Evolutionary conservation across 106 monocot genomes (phyloP).

Genomic region (Xerophyta viscosa): DNA sequence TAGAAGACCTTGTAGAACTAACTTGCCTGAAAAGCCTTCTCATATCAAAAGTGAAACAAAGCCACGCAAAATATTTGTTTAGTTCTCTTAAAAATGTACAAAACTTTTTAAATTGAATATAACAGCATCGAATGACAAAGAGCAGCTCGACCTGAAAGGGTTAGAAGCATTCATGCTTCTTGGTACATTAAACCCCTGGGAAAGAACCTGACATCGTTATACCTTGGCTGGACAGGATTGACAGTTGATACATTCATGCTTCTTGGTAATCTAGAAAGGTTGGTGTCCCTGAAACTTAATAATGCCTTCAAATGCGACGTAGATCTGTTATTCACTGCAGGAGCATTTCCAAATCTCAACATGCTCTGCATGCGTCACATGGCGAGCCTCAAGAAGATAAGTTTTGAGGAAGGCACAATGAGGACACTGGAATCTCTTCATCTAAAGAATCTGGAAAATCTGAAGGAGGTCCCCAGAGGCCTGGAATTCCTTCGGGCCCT

Average conservation of each 20-base stretch:
- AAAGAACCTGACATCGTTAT: neutral
- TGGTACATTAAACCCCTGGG: too few species aligned
- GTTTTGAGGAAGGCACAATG: neutral
- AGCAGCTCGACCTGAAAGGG: neutral
- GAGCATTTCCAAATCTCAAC: conserved; percentile 9
- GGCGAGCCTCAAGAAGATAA: neutral
- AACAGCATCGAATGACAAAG: neutral
- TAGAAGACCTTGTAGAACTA: neutral
- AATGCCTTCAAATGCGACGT: conserved; percentile 6
- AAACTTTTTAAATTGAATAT: conserved; percentile 7
- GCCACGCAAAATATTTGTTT: conserved; percentile 4
- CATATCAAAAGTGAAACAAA: neutral
- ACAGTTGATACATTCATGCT: conserved; percentile 3
- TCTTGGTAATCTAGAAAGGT: neutral
- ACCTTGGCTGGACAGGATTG: conserved; percentile 5
- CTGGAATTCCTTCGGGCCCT: neutral
- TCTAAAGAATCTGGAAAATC: neutral
- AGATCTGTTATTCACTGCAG: neutral
- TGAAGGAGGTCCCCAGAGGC: neutral
- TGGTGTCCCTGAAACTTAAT: neutral
- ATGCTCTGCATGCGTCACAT: neutral
- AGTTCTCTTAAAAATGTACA: conserved; percentile 8
- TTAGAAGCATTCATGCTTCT: neutral
- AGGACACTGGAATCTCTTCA: neutral
- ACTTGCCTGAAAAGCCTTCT: neutral